Conservation (phyloP, 805 yeast species). For the Ogataea salicorniae region DNA sequence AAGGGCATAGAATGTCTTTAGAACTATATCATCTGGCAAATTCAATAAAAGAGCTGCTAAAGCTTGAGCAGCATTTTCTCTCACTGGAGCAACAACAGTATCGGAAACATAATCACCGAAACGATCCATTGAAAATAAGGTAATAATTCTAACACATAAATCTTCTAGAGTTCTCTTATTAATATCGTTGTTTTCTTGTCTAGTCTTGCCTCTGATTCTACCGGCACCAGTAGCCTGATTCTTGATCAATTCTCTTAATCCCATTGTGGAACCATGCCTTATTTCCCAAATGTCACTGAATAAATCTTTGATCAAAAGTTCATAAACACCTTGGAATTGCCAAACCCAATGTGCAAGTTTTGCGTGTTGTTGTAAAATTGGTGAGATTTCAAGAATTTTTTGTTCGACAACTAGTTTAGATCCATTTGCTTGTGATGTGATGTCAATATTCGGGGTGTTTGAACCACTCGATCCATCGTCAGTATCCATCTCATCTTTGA, state of each 20-base stretch:
- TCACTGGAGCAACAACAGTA: constrained; percentile 96
- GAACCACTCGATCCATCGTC: constrained; percentile 17
- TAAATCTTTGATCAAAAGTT: constrained; percentile 68
- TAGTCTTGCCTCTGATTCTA: constrained; percentile 58
- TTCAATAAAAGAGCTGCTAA: constrained; percentile 84
- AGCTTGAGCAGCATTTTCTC: constrained; percentile 95
- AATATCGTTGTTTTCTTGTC: constrained; percentile 55
- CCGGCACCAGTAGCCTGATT: constrained; percentile 87
- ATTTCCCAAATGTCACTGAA: constrained; percentile 89
- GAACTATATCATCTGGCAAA: constrained; percentile 52
- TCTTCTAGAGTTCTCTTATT: constrained; percentile 79
- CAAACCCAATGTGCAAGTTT: constrained; percentile 73
- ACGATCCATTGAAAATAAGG: constrained; percentile 85
- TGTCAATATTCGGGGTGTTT: constrained; percentile 32
- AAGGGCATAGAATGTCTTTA: constrained; percentile 60
- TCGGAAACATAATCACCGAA: constrained; percentile 97
- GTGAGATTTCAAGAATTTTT: constrained; percentile 56
- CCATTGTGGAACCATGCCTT: constrained; percentile 93
- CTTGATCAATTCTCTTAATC: constrained; percentile 77
- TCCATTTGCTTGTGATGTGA: constrained; percentile 76
- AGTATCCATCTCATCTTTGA: constrained; percentile 14
- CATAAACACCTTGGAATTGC: constrained; percentile 94
- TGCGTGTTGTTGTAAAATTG: constrained; percentile 64
- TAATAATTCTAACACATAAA: constrained; percentile 75
- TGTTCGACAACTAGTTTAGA: constrained; percentile 83